Evolutionary conservation across 768 basidiomycete genomes (phyloP).

Genomic region (Auricularia auricula-judae): DNA sequence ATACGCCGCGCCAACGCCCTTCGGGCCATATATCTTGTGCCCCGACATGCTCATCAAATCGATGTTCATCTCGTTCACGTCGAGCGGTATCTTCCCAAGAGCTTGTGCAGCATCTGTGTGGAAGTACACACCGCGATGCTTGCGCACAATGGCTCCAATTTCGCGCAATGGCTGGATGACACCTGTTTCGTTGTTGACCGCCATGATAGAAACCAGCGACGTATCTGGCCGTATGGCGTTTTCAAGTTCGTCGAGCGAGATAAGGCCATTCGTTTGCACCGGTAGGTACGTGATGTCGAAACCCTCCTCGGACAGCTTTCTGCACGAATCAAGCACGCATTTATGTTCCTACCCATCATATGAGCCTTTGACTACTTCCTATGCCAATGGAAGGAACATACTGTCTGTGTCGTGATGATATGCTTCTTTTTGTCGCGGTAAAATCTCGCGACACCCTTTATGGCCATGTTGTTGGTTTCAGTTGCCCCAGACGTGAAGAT

Average conservation of each 20-base stretch:
- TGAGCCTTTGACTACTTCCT: too few species aligned
- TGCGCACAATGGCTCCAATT: slow-evolving; percentile 77
- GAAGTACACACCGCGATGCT: slow-evolving; percentile 85
- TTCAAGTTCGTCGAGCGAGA: slow-evolving; percentile 71
- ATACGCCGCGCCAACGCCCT: slow-evolving; percentile 91
- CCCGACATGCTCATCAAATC: slow-evolving; percentile 95
- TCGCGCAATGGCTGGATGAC: slow-evolving; percentile 96
- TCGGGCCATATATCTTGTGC: slow-evolving; percentile 97
- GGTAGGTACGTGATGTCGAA: slow-evolving; percentile 98
- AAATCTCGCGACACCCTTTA: slow-evolving; percentile 95
- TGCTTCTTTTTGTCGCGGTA: slow-evolving; percentile 89
- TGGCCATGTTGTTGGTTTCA: slow-evolving; percentile 93
- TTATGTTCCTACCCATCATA: slow-evolving; percentile 74
- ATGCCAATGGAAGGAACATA: slow-evolving; percentile 25
- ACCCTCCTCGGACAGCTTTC: slow-evolving; percentile 90
- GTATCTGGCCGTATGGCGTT: slow-evolving; percentile 86
- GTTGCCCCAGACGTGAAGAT: slow-evolving; percentile 98
- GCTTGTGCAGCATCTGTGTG: slow-evolving; percentile 98
- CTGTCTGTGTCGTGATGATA: slow-evolving; percentile 90
- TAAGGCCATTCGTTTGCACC: slow-evolving; percentile 73
- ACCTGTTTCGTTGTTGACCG: slow-evolving; percentile 98
- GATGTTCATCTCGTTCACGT: slow-evolving; percentile 92
- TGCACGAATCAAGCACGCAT: slow-evolving; percentile 96
- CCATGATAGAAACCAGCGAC: slow-evolving; percentile 93
- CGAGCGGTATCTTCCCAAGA: slow-evolving; percentile 77